These are phyloP conservation scores for Furcasterigmium furcatum DNA, from an alignment of 2,329 filamentous ascomycete genomes.

Conservation along the genomic window DNA sequence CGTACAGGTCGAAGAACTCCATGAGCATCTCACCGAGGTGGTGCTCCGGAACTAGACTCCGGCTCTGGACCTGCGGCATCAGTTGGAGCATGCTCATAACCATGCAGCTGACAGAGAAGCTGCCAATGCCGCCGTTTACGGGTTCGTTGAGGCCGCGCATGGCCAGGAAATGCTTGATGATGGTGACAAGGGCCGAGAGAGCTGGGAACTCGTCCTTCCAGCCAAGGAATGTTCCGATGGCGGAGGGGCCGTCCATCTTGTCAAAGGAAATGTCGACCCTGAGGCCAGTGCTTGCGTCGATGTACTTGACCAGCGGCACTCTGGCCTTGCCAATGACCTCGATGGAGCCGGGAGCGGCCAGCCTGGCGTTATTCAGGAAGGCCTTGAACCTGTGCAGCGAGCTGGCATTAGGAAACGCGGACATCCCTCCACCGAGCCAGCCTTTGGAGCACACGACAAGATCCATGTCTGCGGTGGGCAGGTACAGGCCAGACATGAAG, in stretches of 20 bases:
- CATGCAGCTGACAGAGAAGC: slow-evolving; percentile 91
- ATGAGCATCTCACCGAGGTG: slow-evolving; percentile 80
- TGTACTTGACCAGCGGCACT: slow-evolving; percentile 90
- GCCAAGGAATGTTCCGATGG: slow-evolving; percentile 72
- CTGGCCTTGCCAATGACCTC: slow-evolving; percentile 72
- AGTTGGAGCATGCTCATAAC: slow-evolving; percentile 85
- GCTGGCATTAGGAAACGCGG: slow-evolving; percentile 48
- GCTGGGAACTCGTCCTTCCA: slow-evolving; percentile 81
- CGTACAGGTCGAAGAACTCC: slow-evolving; percentile 87
- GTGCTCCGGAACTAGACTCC: slow-evolving; percentile 54
- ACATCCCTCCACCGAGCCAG: slow-evolving; percentile 31
- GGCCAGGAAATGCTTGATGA: slow-evolving; percentile 89
- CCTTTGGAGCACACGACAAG: slow-evolving; percentile 67
- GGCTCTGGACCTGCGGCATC: slow-evolving; percentile 66
- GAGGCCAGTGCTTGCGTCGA: slow-evolving; percentile 73
- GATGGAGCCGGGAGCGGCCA: slow-evolving; percentile 57
- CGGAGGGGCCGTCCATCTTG: slow-evolving; percentile 76
- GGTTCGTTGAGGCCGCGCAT: slow-evolving; percentile 93
- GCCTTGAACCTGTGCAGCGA: slow-evolving; percentile 60
- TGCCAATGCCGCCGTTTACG: slow-evolving; percentile 84
- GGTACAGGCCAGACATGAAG: slow-evolving; percentile 76
- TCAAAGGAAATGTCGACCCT: slow-evolving; percentile 95
- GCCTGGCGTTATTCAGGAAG: slow-evolving; percentile 51
- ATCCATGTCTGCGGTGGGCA: slow-evolving; percentile 85
- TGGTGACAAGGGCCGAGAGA: slow-evolving; percentile 80